These are phyloP conservation scores for Clonostachys chloroleuca DNA, from an alignment of 2,329 filamentous ascomycete species.

Conservation along the genomic window DNA sequence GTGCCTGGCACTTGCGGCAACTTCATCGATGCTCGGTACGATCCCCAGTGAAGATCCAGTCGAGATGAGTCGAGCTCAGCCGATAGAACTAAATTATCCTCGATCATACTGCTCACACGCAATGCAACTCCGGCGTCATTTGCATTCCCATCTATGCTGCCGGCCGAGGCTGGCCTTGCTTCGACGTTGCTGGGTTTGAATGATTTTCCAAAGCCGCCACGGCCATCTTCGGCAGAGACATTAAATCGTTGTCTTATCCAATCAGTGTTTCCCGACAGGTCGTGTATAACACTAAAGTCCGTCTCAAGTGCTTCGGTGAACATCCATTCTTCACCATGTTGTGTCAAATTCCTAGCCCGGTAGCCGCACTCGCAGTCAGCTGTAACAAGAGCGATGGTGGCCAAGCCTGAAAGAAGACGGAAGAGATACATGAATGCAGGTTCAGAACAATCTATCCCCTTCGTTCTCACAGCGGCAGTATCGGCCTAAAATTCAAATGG, in stretches of 20 bases:
- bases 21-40: conserved; percentile 64
- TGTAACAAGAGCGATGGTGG: neutral
- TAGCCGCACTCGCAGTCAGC: conserved; percentile 72
- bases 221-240: conserved; percentile 48
- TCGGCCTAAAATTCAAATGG: too few relatives aligned
- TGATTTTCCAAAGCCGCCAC: conserved; percentile 63
- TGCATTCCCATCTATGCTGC: conserved; percentile 55
- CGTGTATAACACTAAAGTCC: conserved; percentile 58
- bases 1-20: conserved; percentile 58
- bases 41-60: conserved; percentile 64
- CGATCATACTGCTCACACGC: conserved; percentile 39
- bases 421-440: conserved; percentile 1
- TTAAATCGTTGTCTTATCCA: conserved; percentile 69
- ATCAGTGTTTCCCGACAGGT: conserved; percentile 45
- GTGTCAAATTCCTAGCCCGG: conserved; percentile 39
- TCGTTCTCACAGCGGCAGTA: too few relatives aligned
- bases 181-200: conserved; percentile 54
- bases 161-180: conserved; percentile 35
- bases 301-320: conserved; percentile 71
- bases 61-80: conserved; percentile 61
- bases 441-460: too few relatives aligned
- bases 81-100: conserved; percentile 49
- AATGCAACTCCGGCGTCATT: conserved; percentile 52
- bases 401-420: conserved; percentile 7
- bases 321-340: conserved; percentile 31